Conservation (phyloP, 2,329 filamentous ascomycete species). For the Aspergillus calidoustus region DNA sequence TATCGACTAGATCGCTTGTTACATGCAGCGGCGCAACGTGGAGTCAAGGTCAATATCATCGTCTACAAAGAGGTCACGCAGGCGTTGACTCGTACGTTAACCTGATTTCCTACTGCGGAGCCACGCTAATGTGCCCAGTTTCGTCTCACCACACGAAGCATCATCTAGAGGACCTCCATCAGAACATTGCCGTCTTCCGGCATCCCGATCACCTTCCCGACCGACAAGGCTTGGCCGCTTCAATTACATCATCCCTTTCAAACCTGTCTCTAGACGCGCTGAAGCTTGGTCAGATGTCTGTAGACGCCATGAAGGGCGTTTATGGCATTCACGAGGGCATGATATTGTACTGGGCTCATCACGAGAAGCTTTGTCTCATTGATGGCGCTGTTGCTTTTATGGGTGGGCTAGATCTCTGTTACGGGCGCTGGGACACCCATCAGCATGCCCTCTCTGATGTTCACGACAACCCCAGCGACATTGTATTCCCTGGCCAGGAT, state of each 20-base stretch:
- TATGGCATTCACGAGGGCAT: conserved; percentile 83
- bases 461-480: conserved; percentile 77
- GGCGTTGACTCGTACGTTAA: conserved; percentile 74
- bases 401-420: conserved; percentile 88
- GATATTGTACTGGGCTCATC: conserved; percentile 89
- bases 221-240: conserved; percentile 66
- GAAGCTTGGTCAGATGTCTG: conserved; percentile 66
- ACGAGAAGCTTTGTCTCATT: conserved; percentile 86
- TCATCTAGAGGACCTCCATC: conserved; percentile 73
- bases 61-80: conserved; percentile 91
- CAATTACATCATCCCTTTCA: conserved; percentile 60
- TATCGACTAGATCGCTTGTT: conserved; percentile 86
- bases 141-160: conserved; percentile 78
- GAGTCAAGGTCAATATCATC: conserved; percentile 82
- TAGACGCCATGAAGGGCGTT: conserved; percentile 74
- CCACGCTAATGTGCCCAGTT: conserved; percentile 46
- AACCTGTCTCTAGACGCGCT: conserved; percentile 60
- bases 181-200: conserved; percentile 85
- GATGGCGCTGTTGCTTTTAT: conserved; percentile 84
- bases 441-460: conserved; percentile 83
- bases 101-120: background rate
- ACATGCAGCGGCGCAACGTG: conserved; percentile 78
- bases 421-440: conserved; percentile 86
- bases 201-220: conserved; percentile 88
- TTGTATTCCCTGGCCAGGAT: conserved; percentile 86